A percentile compares a stretch with the other conserved stretches of the same genome.
These are phyloP conservation scores for Cyberlindnera veronae DNA, from an alignment of 805 yeast species.

Conservation along the genomic window DNA sequence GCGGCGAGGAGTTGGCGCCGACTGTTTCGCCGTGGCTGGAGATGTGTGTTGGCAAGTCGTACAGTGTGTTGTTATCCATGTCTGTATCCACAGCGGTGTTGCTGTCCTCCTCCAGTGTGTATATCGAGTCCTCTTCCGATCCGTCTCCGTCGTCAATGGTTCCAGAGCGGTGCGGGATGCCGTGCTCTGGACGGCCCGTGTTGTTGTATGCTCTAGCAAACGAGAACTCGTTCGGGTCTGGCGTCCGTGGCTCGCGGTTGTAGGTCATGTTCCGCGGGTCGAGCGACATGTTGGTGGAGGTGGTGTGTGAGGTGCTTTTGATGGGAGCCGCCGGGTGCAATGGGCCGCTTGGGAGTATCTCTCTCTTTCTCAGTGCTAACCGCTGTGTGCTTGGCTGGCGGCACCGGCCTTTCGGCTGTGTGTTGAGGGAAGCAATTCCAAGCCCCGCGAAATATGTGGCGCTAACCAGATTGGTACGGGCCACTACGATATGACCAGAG, in stretches of 20 bases:
- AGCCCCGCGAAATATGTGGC: too few species aligned
- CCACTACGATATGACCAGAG: too few species aligned
- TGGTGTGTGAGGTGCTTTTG: not conserved
- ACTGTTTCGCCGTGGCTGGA: slow-evolving; percentile 22
- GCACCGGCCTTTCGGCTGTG: too few species aligned
- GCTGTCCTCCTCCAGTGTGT: slow-evolving; percentile 19
- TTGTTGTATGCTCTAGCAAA: slow-evolving; percentile 11
- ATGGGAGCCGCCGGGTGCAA: not conserved
- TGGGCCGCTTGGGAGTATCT: not conserved
- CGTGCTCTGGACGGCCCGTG: not conserved
- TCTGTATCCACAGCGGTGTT: not conserved
- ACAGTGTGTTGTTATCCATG: slow-evolving; percentile 6
- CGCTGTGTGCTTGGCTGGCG: too few species aligned
- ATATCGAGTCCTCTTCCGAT: slow-evolving; percentile 16
- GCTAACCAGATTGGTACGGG: too few species aligned
- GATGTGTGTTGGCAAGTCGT: slow-evolving; percentile 25
- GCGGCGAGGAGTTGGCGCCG: slow-evolving; percentile 6
- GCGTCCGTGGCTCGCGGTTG: slow-evolving; percentile 13
- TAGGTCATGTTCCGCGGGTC: slow-evolving; percentile 22
- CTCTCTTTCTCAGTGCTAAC: too few species aligned
- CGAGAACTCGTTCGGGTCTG: slow-evolving; percentile 19
- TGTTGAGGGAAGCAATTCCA: too few species aligned
- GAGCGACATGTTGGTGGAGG: slow-evolving; percentile 16
- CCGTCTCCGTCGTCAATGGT: slow-evolving; percentile 9
- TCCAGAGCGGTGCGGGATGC: too few species aligned